phyloP scores from a whole-genome alignment of 2,329 filamentous ascomycete species.

The Fulvia fulva region DNA sequence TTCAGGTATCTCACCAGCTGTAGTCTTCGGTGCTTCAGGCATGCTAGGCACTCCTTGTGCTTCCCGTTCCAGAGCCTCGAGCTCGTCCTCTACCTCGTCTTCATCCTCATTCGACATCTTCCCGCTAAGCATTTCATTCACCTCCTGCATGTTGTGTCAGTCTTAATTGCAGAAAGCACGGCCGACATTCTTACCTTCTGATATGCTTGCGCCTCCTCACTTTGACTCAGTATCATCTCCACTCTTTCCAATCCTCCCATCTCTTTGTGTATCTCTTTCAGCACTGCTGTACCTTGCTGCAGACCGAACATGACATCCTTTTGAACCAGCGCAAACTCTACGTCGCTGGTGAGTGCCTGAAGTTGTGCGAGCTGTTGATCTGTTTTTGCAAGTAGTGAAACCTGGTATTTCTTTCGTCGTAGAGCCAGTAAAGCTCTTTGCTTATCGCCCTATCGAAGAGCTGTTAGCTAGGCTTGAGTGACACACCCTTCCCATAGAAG shows the following conservation, averaged over 20 bases:
- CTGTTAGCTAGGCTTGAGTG: too few species aligned
- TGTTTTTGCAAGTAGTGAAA: slow-evolving; percentile 81
- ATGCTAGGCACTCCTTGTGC: slow-evolving; percentile 29
- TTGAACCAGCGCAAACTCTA: slow-evolving; percentile 95
- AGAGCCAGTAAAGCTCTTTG: slow-evolving; percentile 78
- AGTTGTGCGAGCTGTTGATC: slow-evolving; percentile 92
- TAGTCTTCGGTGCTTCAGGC: slow-evolving; percentile 38
- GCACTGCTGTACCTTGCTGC: slow-evolving; percentile 83
- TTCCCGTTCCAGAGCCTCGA: slow-evolving; percentile 73
- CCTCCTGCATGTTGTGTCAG: slow-evolving; percentile 57
- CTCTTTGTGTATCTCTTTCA: slow-evolving; percentile 87
- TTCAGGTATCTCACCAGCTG: slow-evolving; percentile 29
- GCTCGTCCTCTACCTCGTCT: slow-evolving; percentile 94
- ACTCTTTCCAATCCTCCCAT: slow-evolving; percentile 94
- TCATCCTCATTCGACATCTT: slow-evolving; percentile 92
- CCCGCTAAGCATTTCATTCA: slow-evolving; percentile 84
- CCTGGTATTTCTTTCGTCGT: slow-evolving; percentile 94
- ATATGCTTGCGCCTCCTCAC: slow-evolving; percentile 83
- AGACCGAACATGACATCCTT: slow-evolving; percentile 93
- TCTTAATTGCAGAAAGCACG: background rate
- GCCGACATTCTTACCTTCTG: slow-evolving; percentile 60
- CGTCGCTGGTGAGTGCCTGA: slow-evolving; percentile 78
- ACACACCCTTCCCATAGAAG: too few species aligned
- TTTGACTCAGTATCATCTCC: slow-evolving; percentile 92
- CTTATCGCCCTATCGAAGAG: too few species aligned